Base-by-base conservation (phyloP, 2,329 filamentous ascomycete genomes). In the Epichloe elymi region DNA sequence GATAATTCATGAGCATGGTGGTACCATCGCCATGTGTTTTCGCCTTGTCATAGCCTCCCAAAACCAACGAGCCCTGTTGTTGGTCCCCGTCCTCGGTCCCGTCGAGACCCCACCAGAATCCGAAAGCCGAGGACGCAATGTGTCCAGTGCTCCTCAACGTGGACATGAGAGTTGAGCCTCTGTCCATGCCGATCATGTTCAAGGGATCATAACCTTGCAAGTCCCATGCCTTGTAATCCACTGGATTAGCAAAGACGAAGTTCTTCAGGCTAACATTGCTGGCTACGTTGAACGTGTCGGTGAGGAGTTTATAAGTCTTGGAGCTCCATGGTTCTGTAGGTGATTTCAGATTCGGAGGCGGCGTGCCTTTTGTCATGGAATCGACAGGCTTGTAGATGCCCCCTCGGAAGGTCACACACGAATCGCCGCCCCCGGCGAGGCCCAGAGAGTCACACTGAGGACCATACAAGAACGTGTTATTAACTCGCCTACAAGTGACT, bases 81-180 rank as follows among this genome's bases (percentile, higher is more conserved):
- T 57, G 51, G 3, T 56, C 52, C 0, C 42, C 41, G 4, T 51
- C 39, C 15, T 17, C n/a, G 5, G 33, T 6, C 2, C 49, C 45
- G 26, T 57, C 55, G 12, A 54, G 20, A 2, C 56, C 55, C 53
- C 55, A 58, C 23, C 40, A 58, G 42, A 51, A 57, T 8, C 54
- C 54, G 3, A 50, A 48, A 1, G 51, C 45, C 3, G 35, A 15
- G 2, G 54, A 56, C 1, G 49, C 47, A 4, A 56, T 55, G 3
- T n/a, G 17, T 1, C 51, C 19, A 1, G 56, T 30, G 30, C 30
- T 30, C 30, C 30, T 11, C 10, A 30, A 4, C 8, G 30, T 33
- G 2, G 39, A 37, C 12, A 57, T 11, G 15, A 56, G 19, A 0
- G 53, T 56, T 2, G 55, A 58, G 17, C 45, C 52, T 2, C 47